Percentiles rank a stretch among this genome's conserved stretches.
phyloP scores from a whole-genome alignment of 1,284 basidiomycete species.

The Boletellus deceptivus region DNA sequence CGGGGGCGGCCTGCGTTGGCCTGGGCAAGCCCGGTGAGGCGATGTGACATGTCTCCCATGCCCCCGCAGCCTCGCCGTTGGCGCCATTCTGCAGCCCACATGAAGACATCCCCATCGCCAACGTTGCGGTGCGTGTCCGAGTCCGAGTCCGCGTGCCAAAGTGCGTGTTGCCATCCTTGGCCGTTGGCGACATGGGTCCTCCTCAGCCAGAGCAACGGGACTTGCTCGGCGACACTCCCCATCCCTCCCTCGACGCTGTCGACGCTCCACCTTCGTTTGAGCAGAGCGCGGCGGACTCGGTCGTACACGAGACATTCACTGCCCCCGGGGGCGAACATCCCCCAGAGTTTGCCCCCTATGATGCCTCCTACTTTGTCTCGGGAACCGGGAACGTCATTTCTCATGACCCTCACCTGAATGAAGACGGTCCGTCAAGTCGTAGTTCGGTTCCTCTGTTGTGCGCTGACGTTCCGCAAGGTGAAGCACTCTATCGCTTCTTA shows the following conservation, averaged over 20 bases:
- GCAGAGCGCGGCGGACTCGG: constrained; percentile 25
- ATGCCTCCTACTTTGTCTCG: constrained; percentile 56
- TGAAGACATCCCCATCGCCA: no score
- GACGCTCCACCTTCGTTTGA: constrained; percentile 35
- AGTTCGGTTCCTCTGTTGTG: neutral
- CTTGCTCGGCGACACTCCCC: neutral
- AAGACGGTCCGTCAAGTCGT: constrained; percentile 49
- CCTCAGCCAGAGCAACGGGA: constrained; percentile 11
- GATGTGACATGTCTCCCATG: constrained; percentile 8
- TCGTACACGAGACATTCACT: constrained; percentile 21
- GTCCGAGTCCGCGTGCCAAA: no score
- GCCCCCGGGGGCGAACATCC: constrained; percentile 42
- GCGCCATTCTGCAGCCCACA: constrained; percentile 3
- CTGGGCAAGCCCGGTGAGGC: neutral
- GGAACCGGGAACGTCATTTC: constrained; percentile 56
- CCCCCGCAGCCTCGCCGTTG: constrained; percentile 8
- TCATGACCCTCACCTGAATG: constrained; percentile 69
- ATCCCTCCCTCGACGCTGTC: neutral
- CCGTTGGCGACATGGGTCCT: neutral
- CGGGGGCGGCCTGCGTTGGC: constrained; percentile 7
- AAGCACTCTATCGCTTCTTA: constrained; percentile 72
- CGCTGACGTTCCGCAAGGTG: constrained; percentile 42
- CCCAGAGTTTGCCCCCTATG: constrained; percentile 60
- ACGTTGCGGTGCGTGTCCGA: no score
- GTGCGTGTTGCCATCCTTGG: no score